Evolutionary conservation across 306 rosid genomes (phyloP).

Genomic region (Castanopsis chinensis): DNA sequence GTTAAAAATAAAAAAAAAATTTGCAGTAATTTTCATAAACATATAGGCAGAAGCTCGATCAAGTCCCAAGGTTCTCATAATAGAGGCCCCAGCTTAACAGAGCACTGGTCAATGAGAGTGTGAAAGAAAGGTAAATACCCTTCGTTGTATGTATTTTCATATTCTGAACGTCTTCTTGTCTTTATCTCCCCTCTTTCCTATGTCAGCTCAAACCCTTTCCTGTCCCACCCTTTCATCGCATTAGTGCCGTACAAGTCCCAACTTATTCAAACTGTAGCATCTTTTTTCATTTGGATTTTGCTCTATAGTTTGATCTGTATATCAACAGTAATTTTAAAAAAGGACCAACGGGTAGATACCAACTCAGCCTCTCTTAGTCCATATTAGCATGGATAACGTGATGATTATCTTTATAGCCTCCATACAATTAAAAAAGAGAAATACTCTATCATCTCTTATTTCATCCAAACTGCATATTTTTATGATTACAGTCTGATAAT

Average conservation of each 20-base stretch:
- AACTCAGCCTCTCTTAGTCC: no score
- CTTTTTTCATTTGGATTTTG: background rate
- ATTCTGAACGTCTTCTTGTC: background rate
- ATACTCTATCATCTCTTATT: slow-evolving; percentile 23
- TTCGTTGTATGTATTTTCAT: no score
- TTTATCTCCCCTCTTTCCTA: background rate
- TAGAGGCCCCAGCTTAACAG: no score
- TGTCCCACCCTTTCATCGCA: no score
- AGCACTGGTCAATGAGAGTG: no score
- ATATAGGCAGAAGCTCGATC: no score
- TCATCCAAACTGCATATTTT: slow-evolving; percentile 21
- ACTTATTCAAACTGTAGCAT: background rate
- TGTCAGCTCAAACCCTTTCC: background rate
- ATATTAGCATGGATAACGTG: background rate
- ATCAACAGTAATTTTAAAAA: background rate
- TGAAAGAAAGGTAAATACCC: no score
- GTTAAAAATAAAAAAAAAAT: no score
- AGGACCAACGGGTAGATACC: no score
- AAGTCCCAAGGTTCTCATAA: no score
- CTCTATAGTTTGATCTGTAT: background rate
- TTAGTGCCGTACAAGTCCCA: background rate
- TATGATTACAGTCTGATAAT: slow-evolving; percentile 11
- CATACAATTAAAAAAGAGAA: background rate
- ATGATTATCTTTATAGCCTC: background rate
- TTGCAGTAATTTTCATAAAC: no score